Evolutionary conservation across 306 rosid species (phyloP), one percentile per base, ranked within the genome.

Genomic region (Vigna reflexopilosa): DNA sequence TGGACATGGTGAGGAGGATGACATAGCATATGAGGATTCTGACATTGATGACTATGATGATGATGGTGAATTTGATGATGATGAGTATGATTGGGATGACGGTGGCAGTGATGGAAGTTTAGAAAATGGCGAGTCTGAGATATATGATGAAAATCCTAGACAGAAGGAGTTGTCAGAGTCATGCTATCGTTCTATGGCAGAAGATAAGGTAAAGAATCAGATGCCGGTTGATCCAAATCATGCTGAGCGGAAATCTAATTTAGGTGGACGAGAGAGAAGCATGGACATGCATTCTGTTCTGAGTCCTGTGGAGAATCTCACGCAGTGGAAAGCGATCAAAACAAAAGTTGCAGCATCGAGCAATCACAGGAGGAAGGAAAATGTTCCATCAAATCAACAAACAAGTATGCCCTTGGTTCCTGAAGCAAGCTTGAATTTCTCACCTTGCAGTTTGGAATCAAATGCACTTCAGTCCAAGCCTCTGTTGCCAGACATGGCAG

Each of bases 311-410:
- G 97, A 93, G 80, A 93, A 95, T 79, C 85, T 95, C 48, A 81
- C 75, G 67, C 94, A 95, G 73, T 94, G 98, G 99, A 93, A 91
- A 81, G 89, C 90, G 76, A 94, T 91, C 65, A 95, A 95, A 78
- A 91, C 91, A 67, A 86, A 87, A 88, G 82, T 85, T 83, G 11
- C 20, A 14, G 62, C 84, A 76, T 66, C 91, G 76, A 51, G 81
- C 28, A 88, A 85, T 77, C 79, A 86, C 62, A 89, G 83, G 83
- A 84, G 85, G 82, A 85, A 87, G 91, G 96, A 92, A 85, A 87
- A 84, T 80, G 78, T 75, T 28, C 79, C 84, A 70, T 76, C 79
- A 28, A 71, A 66, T 63, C 77, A 81, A 72, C 74, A 79, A 62
- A 63, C 86, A 73, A 48, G 47, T 65, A 32, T 28, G 74, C 65